Percentiles rank a stretch among this genome's conserved stretches.
Conservation (phyloP, 345 rosid species). For the Bruguiera gymnorhiza region DNA sequence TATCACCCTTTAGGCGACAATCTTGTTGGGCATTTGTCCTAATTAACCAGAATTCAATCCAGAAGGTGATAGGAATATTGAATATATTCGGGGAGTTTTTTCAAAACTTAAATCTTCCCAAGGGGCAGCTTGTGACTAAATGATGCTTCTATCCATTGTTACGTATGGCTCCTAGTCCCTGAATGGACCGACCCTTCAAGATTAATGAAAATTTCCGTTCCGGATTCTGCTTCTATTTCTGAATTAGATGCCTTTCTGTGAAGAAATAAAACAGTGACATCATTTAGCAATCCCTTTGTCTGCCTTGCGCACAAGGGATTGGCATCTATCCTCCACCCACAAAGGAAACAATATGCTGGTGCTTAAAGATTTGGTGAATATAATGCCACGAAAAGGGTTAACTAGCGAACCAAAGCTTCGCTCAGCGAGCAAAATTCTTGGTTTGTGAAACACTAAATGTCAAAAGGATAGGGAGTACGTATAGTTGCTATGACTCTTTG, state of each 20-base stretch:
- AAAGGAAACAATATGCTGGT: background rate
- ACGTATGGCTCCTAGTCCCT: slow-evolving; percentile 16
- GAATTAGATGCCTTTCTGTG: background rate
- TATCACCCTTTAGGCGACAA: slow-evolving; percentile 38
- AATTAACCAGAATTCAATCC: background rate
- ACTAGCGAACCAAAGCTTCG: slow-evolving; percentile 13
- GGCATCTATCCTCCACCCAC: slow-evolving; percentile 23
- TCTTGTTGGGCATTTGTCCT: background rate
- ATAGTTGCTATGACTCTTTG: background rate
- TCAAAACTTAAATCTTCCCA: background rate
- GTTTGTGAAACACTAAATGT: background rate
- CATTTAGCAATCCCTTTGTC: background rate
- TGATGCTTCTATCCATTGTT: background rate
- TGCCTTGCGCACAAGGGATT: background rate
- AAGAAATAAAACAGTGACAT: background rate
- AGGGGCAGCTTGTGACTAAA: background rate
- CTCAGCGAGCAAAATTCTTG: background rate
- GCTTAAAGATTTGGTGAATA: slow-evolving; percentile 21
- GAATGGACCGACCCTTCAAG: slow-evolving; percentile 18
- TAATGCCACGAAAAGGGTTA: slow-evolving; percentile 19
- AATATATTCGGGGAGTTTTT: slow-evolving; percentile 20
- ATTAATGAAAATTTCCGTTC: background rate
- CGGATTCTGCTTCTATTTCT: background rate
- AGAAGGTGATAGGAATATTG: slow-evolving; percentile 25
- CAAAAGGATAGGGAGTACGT: background rate